phyloP scores from a whole-genome alignment of 441 rosid genomes.

The Pelargonium cotyledonis region DNA sequence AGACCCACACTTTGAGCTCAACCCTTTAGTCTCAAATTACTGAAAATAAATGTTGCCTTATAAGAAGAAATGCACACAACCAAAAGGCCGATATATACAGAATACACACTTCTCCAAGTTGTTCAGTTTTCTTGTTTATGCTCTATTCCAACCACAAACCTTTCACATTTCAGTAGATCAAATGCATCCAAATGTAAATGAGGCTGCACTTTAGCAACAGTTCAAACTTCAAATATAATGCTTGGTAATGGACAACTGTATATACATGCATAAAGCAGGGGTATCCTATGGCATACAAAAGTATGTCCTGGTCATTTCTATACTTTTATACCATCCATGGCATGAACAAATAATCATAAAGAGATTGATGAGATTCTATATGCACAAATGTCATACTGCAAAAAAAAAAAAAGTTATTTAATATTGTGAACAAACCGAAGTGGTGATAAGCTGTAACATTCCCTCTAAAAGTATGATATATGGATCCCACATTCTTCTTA shows the following conservation, averaged over 20 bases:
- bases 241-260: not conserved
- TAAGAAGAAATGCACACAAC: not conserved
- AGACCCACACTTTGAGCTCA: not conserved
- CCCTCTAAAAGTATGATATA: not conserved
- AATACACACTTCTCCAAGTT: not conserved
- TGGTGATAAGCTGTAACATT: not conserved
- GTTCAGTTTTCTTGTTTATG: not conserved
- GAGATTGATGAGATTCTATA: slow-evolving; percentile 3
- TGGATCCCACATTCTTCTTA: not conserved
- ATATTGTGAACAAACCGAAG: not conserved
- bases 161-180: not conserved
- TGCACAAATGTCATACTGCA: not conserved
- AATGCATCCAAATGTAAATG: not conserved
- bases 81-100: not conserved
- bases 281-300: slow-evolving; percentile 1
- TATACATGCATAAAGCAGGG: slow-evolving; percentile 7
- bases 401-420: slow-evolving; percentile 1
- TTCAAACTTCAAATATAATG: not conserved
- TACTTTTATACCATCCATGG: slow-evolving; percentile 3
- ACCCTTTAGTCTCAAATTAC: not conserved
- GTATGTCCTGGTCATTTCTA: not conserved
- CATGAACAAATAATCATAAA: not conserved
- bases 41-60: not conserved
- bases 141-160: not conserved
- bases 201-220: not conserved